Evolutionary conservation across 306 rosid genomes (phyloP), one percentile per base, ranked within the genome.

Genomic region (Prunus armeniaca): DNA sequence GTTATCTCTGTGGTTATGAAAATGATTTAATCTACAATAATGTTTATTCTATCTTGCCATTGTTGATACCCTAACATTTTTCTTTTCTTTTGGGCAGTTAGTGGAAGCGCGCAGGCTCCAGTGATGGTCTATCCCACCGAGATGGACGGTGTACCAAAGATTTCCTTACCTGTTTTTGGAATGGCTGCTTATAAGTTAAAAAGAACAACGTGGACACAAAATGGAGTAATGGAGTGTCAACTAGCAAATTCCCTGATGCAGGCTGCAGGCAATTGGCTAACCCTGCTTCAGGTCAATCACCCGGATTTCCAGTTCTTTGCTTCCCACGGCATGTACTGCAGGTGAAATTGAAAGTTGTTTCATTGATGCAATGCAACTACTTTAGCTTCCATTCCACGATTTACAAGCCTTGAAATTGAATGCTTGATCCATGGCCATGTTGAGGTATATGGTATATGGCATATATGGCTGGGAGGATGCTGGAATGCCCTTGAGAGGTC

Each of bases 141-240:
- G 76, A 72, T 86, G 12, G 89, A 89, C 71, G 91, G 85, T 38
- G 79, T 80, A 41, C 84, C 92, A 15, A 88, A 84, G 76, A 84
- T 91, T 66, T 82, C 91, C 17, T 45, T 93, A 22, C 87, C 77
- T 15, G 86, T 81, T 69, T 89, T 93, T 60, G 98, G 93, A 58
- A 73, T 93, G 91, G 96, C 94, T 68, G 87, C 93, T 14, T 91
- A 93, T 58, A 90, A 93, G 87, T 78, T 93, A 67, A 93, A 90
- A 69, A 93, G 91, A 49, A 87, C 87, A 32, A 62, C 85, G 62
- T 90, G 98, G 98, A 77, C 77, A 62, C 88, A 87, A 70, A 83
- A 82, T 34, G 88, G 91, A 43, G 73, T 32, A 15, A 43, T 63
- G 41, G 97, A 90, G 75, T 82, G 83, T 82, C 93, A 86, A 67